Evolutionary conservation across 1,284 basidiomycete species (phyloP), one percentile per base, ranked within the genome.

Genomic region (Athelia sp.): DNA sequence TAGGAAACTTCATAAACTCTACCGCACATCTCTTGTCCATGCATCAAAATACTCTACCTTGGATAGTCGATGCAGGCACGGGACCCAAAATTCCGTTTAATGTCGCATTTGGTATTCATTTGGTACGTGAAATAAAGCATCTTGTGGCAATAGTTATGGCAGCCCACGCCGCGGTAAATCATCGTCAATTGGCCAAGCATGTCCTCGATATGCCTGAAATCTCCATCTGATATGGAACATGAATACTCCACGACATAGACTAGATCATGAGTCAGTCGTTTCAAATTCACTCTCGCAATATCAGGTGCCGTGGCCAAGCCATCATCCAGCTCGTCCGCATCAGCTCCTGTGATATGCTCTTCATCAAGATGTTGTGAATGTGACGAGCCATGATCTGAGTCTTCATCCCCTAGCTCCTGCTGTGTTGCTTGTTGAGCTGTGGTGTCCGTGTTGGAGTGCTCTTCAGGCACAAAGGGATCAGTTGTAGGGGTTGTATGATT

Each of bases 161-260:
- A 56, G 3, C 54, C 56, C 0, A 51, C 51, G 19, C 57, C 56
- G 0, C 48, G 46, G 43, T 58, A 59, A 24, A 59, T 58, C 36
- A 51, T 52, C 3, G 54, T 51, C 4, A 54, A 31, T n/a, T 45
- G 40, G 1, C 36, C 47, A 26, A 50, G 43, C 8, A 52, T 43
- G 10, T 47, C 55, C 34, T 58, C 54, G 2, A 60, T 49, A 4
- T 47, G 51, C 1, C 55, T 53, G 32, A 57, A 47, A 52, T 67
- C 63, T 1, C 65, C 61, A 34, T 56, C 49, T 0, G 56, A 32
- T 0, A 62, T 55, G 1, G 64, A 61, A 10, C 48, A 22, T 0
- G 61, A 36, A 2, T 65, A 50, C 35, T 60, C 60, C 0, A 44
- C 24, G 1, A 63, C 56, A 48, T 63, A 61, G 0, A 65, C 49